phyloP scores from a whole-genome alignment of 768 basidiomycete species.

The Pulveroboletus sp. region DNA sequence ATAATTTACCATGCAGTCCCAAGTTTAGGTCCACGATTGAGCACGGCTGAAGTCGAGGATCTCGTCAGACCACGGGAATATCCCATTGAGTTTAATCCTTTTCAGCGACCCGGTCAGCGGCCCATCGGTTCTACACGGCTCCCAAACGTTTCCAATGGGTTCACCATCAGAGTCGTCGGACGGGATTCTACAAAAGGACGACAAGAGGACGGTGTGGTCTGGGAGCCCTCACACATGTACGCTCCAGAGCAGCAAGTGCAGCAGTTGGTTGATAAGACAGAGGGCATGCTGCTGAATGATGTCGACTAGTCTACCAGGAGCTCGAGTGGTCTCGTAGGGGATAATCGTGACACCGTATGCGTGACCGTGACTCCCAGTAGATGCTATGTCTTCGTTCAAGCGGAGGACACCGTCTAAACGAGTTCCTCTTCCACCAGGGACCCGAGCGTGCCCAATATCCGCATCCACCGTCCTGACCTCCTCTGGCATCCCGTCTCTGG shows the following conservation, averaged over 20 bases:
- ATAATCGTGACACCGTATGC: conserved; percentile 13
- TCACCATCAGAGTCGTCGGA: conserved; percentile 27
- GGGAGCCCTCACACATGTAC: not conserved
- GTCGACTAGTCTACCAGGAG: conserved; percentile 23
- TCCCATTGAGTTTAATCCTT: conserved; percentile 30
- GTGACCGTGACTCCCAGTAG: not conserved
- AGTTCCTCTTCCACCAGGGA: conserved; percentile 42
- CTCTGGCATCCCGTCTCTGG: conserved; percentile 87
- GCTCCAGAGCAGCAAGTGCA: conserved; percentile 3
- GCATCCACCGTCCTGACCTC: conserved; percentile 59
- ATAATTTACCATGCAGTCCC: conserved; percentile 26
- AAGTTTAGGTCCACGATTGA: conserved; percentile 21
- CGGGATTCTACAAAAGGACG: conserved; percentile 6
- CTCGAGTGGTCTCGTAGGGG: too few species aligned
- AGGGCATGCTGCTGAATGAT: conserved; percentile 22
- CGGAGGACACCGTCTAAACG: conserved; percentile 50
- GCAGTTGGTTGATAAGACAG: conserved; percentile 12
- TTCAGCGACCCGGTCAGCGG: conserved; percentile 32
- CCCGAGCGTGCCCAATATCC: conserved; percentile 54
- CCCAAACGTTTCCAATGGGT: conserved; percentile 31
- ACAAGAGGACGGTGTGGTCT: not conserved
- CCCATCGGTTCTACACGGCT: conserved; percentile 22
- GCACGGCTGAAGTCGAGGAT: conserved; percentile 17
- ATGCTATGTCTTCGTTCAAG: conserved; percentile 81
- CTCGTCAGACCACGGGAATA: conserved; percentile 26